Percentiles rank a stretch among this genome's conserved stretches.
These are phyloP conservation scores for Metschnikowia shivogae DNA, from an alignment of 805 yeast genomes.

Conservation along the genomic window DNA sequence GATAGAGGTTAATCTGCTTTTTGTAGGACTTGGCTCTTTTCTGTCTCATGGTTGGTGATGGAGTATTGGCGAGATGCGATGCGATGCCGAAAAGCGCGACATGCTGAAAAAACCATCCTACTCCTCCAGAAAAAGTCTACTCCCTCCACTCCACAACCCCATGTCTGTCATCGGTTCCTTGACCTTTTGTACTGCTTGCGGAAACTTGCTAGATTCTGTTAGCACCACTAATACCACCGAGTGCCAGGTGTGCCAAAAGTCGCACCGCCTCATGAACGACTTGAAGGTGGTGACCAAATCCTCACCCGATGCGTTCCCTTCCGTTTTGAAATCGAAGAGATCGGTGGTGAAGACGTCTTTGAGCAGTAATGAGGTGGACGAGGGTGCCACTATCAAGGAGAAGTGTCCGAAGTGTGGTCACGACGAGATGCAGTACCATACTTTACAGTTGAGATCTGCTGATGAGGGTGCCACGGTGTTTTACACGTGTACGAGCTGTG, in stretches of 20 bases:
- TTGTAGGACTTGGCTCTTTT: slow-evolving; percentile 92
- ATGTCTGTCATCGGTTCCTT: slow-evolving; percentile 97
- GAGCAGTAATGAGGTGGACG: slow-evolving; percentile 74
- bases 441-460: slow-evolving; percentile 93
- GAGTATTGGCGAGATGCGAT: slow-evolving; percentile 4
- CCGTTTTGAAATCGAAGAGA: slow-evolving; percentile 70
- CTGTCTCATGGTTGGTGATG: slow-evolving; percentile 66
- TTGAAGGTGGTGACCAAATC: slow-evolving; percentile 85
- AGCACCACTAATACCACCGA: slow-evolving; percentile 45
- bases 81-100: background rate
- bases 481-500: slow-evolving; percentile 92
- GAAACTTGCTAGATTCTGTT: slow-evolving; percentile 76
- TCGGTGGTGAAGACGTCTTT: slow-evolving; percentile 88
- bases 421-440: slow-evolving; percentile 97
- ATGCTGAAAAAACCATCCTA: background rate
- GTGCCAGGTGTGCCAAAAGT: slow-evolving; percentile 50
- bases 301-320: slow-evolving; percentile 91
- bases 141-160: background rate
- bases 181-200: slow-evolving; percentile 91
- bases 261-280: slow-evolving; percentile 55
- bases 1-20: slow-evolving; percentile 84
- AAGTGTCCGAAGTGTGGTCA: slow-evolving; percentile 98
- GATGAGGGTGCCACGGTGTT: slow-evolving; percentile 99
- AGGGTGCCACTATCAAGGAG: slow-evolving; percentile 95
- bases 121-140: background rate